Evolutionary conservation across 306 rosid species (phyloP).

Genomic region (Erythrophleum fordii): DNA sequence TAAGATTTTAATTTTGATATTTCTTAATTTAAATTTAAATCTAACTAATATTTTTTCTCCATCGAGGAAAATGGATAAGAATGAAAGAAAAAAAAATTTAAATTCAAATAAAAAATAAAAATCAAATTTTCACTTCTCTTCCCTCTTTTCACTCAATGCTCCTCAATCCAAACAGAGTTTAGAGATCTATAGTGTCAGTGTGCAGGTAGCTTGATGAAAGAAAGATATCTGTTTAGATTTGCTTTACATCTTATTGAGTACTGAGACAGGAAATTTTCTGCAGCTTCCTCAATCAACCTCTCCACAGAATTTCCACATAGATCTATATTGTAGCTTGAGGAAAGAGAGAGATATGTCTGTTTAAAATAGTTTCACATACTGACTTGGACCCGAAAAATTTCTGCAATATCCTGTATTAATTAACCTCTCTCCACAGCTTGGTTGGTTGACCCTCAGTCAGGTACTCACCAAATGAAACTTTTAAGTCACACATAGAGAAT

Average conservation of each 20-base stretch:
- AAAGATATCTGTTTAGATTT: not conserved
- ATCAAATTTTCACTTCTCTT: not conserved
- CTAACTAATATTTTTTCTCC: not conserved
- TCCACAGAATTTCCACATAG: not conserved
- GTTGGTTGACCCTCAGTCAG: constrained; percentile 24
- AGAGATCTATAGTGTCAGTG: not conserved
- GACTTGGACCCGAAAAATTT: not conserved
- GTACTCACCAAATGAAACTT: not conserved
- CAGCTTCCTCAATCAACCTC: not conserved
- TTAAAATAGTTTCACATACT: not conserved
- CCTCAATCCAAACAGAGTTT: not conserved
- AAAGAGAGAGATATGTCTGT: not conserved
- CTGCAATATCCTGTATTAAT: not conserved
- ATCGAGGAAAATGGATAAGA: not conserved
- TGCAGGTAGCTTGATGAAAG: not conserved
- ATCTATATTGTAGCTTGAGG: not conserved
- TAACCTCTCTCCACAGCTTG: not conserved
- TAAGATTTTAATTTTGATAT: not conserved
- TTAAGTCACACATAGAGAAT: not conserved
- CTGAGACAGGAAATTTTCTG: not conserved
- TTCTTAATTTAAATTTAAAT: constrained; percentile 4
- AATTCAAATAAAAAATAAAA: not conserved
- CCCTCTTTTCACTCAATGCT: not conserved
- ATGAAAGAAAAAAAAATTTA: not conserved
- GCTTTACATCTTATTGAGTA: not conserved